Conservation (phyloP, 2,329 filamentous ascomycete species). For the Tolypocladium ophioglossoides region DNA sequence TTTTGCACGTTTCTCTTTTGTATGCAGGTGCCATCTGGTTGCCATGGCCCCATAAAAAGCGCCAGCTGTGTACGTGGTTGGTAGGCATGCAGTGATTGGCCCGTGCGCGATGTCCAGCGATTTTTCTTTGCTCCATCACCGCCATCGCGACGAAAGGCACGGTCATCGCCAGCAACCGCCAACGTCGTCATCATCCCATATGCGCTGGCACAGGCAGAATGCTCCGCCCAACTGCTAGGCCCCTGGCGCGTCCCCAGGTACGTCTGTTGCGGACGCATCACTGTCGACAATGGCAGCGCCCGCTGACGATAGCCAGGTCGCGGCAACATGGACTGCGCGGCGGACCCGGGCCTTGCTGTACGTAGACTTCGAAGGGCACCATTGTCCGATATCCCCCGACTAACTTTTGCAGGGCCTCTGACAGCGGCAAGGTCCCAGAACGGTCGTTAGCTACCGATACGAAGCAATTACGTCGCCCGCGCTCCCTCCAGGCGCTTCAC, state of each 20-base stretch:
- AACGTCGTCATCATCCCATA: not conserved
- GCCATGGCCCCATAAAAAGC: not conserved
- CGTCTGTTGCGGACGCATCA: not conserved
- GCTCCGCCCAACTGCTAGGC: conserved; percentile 17
- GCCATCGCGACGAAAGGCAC: conserved; percentile 1
- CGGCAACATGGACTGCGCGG: conserved; percentile 1
- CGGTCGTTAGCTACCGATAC: not conserved
- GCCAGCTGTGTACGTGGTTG: too few species aligned
- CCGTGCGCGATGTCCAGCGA: not conserved
- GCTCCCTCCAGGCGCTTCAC: conserved; percentile 76
- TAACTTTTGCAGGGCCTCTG: not conserved
- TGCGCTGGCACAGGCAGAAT: conserved; percentile 14
- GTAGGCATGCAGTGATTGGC: not conserved
- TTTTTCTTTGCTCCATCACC: conserved; percentile 1
- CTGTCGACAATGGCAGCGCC: not conserved
- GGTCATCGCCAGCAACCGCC: not conserved
- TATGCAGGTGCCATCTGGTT: not conserved
- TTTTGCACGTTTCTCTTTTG: not conserved
- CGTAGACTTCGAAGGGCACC: not conserved
- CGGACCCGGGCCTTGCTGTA: conserved; percentile 2
- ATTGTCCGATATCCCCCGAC: not conserved
- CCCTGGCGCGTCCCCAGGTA: conserved; percentile 15
- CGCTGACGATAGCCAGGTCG: not conserved
- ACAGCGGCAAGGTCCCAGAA: not conserved
- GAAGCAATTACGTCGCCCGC: conserved; percentile 48